These are phyloP conservation scores for Blastocystis sp. DNA, from an alignment of 352 stramenopile species.

Conservation along the genomic window DNA sequence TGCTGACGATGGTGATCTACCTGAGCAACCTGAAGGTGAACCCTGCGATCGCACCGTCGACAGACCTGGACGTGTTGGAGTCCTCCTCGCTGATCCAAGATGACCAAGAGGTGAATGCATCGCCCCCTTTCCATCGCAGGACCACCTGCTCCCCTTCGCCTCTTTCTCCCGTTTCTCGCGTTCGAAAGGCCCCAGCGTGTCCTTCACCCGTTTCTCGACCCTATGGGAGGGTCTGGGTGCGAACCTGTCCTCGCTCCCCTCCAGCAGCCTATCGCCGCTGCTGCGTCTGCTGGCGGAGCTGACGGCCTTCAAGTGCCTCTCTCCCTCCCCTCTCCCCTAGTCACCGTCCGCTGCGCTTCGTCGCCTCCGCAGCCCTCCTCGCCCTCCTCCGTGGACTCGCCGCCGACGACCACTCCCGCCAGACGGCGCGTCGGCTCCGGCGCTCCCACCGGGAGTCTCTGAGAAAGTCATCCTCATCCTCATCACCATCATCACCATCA, in stretches of 20 bases:
- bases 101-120: neutral
- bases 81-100: neutral
- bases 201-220: neutral
- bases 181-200: neutral
- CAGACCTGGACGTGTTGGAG: neutral
- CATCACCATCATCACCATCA: too few relatives aligned
- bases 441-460: neutral
- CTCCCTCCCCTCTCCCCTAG: neutral
- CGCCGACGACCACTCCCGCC: neutral
- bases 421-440: neutral
- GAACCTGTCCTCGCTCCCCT: neutral
- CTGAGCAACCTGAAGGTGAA: constrained; percentile 37
- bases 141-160: constrained; percentile 11
- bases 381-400: neutral
- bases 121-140: neutral
- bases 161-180: neutral
- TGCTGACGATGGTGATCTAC: neutral
- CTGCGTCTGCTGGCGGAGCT: neutral
- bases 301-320: neutral
- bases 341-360: constrained; percentile 23
- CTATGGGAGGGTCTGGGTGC: constrained; percentile 2
- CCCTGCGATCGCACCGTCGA: neutral
- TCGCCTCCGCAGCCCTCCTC: neutral
- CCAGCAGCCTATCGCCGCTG: neutral
- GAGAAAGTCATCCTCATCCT: too few relatives aligned